Percentiles rank a stretch among this genome's conserved stretches.
These are phyloP conservation scores for Salvia splendens DNA, from an alignment of 257 asterid species.

Conservation along the genomic window DNA sequence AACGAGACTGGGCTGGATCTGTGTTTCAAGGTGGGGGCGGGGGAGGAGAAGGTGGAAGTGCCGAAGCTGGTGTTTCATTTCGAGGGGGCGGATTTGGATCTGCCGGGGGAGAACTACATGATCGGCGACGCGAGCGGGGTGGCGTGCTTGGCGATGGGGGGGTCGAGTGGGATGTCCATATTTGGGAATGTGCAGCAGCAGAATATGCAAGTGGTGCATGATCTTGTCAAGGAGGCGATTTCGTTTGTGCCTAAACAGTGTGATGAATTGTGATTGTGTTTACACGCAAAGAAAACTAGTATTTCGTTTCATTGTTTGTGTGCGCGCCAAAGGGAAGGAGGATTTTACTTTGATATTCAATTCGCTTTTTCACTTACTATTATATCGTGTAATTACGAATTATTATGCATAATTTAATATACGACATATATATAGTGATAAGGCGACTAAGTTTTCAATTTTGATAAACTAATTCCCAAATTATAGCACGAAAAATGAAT, in stretches of 20 bases:
- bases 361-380: no score
- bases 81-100: slow-evolving; percentile 64
- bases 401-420: no score
- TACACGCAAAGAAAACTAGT: not conserved
- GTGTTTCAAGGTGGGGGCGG: slow-evolving; percentile 58
- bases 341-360: no score
- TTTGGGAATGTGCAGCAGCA: slow-evolving; percentile 90
- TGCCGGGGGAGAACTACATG: slow-evolving; percentile 74
- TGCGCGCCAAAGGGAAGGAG: not conserved
- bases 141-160: slow-evolving; percentile 86
- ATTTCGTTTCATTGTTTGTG: not conserved
- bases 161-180: slow-evolving; percentile 73
- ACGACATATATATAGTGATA: no score
- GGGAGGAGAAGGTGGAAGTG: slow-evolving; percentile 42
- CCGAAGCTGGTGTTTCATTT: slow-evolving; percentile 70
- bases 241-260: slow-evolving; percentile 58
- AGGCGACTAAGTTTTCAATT: no score
- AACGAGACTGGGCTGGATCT: slow-evolving; percentile 61
- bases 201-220: slow-evolving; percentile 67
- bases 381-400: no score
- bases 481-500: no score
- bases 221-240: slow-evolving; percentile 61
- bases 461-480: no score
- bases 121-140: slow-evolving; percentile 62
- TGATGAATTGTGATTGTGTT: slow-evolving; percentile 26